Evolutionary conservation across 2,329 filamentous ascomycete species (phyloP), one percentile per base, ranked within the genome.

Genomic region (Myriosclerotinia scirpicola): DNA sequence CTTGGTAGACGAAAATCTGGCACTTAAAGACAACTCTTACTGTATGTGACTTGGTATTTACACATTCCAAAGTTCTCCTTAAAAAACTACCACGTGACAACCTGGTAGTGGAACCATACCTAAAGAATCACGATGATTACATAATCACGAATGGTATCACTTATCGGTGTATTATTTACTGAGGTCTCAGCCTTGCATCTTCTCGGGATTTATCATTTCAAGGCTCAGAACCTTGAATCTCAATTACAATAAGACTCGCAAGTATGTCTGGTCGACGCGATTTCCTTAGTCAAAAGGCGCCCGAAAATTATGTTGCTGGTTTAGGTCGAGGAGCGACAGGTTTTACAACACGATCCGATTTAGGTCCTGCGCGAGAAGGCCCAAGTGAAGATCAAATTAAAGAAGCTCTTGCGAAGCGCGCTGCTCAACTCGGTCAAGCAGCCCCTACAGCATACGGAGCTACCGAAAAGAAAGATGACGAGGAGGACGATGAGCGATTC

Each of bases 321-420:
- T 88, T 99, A 70, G 95, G 95, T 80, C 91, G 96, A 84, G 95
- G 95, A 80, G 96, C 96, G 30, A 99, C 95, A 9, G 95, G 96
- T 68, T 99, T 99, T 81, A 98, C 95, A 20, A 99, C 95, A 52
- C 88, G 96, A 75, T 98, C 94, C 67, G 95, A 99, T 84, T 84
- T 99, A 67, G 95, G 96, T 67, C 95, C 96, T 61, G 94, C 94
- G 67, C 87, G 94, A 74, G 94, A 97, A 81, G 95, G 95, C 20
- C 95, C 95, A 59, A 97, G 91, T 69, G 94, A 97, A 75, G 95
- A 99, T 77, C 94, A 98, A 80, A 97, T 99, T 80, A 97, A 98
- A 79, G 95, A 97, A 78, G 93, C 92, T 69, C 90, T 99, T 73
- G 93, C 93, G 59, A 97, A 97, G 80, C 89, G 96, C 74, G 94